Evolutionary conservation across 139 green algal species (phyloP).

Genomic region (Coccomyxa sp.): DNA sequence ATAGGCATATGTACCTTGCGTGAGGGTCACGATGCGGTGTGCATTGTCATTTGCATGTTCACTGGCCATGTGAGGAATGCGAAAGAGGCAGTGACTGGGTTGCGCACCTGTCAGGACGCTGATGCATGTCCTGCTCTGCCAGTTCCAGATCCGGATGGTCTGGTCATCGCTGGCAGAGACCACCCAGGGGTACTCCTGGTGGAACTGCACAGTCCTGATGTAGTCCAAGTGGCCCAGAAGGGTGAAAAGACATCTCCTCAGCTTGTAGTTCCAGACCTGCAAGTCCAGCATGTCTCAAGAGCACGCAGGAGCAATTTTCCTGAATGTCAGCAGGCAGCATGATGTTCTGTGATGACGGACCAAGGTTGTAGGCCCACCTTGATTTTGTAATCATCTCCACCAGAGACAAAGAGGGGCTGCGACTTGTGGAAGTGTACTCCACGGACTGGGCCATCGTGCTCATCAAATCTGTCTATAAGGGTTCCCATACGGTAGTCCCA

Average conservation of each 20-base stretch:
- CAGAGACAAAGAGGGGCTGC: constrained; percentile 98
- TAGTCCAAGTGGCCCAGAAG: constrained; percentile 99
- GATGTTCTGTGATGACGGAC: too few relatives aligned
- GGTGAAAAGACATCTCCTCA: constrained; percentile 91
- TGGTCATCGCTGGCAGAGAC: constrained; percentile 95
- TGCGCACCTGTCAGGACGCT: constrained; percentile 90
- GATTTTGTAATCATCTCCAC: constrained; percentile 98
- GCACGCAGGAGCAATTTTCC: neutral
- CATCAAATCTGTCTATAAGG: constrained; percentile 98
- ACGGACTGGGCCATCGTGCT: constrained; percentile 98
- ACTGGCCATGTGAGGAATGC: too few relatives aligned
- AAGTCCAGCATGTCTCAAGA: neutral
- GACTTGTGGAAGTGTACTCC: constrained; percentile 95
- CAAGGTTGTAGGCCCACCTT: too few relatives aligned
- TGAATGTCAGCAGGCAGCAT: too few relatives aligned
- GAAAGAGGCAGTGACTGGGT: too few relatives aligned
- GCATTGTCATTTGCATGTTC: too few relatives aligned
- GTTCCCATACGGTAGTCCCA: constrained; percentile 99
- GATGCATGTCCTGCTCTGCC: constrained; percentile 94
- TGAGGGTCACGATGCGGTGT: too few relatives aligned
- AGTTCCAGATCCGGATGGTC: constrained; percentile 99
- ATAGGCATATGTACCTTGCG: too few relatives aligned
- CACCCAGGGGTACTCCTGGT: constrained; percentile 95
- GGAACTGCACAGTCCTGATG: constrained; percentile 93
- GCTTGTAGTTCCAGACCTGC: constrained; percentile 30